Evolutionary conservation across 1,284 basidiomycete species (phyloP), one percentile per base, ranked within the genome.

Genomic region (Chalciporus sp.): DNA sequence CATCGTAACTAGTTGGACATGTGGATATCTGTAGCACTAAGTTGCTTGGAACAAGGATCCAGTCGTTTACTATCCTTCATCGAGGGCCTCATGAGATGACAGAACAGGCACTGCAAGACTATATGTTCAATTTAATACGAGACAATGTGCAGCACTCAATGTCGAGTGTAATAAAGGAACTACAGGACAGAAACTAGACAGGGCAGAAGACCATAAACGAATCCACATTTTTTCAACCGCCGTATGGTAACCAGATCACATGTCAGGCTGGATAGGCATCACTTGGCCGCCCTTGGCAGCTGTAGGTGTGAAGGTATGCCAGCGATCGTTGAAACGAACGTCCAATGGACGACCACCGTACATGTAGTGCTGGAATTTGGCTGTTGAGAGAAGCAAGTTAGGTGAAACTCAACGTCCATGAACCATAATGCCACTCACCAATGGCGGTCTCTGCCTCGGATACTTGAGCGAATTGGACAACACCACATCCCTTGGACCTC

Each of bases 401-500:
- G 41, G 4, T 14, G 12, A 12, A 10, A 6, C 10, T 26, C 43
- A 47, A 10, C 12, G 51, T 42, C 20, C 8, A 43, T 42, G 11
- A 16, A 53, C 8, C 5, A 33, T 9, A 41, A 19, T 7, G 11
- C 27, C 37, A 71, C 83, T 9, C 56, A 90, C 88, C 88, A 51
- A 97, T 95, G 1, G 96, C 95, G 28, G 92, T 95, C 74, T 96
- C 92, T 5, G 95, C 95, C 69, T 98, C 95, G 11, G 79, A 72
- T 26, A 91, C 83, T 60, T 91, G 88, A n/a, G 85, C 83, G 67
- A 99, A 98, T 72, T 98, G 94, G 10, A 98, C 95, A 43, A 98
- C 90, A 64, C 96, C 96, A 53, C 90, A 88, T 20, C 96, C 96
- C 71, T 95, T 95, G 47, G 92, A 94, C 53, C 95, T 85, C 8